phyloP scores from a whole-genome alignment of 495 filamentous ascomycete genomes.

The Margaritispora aquatica region DNA sequence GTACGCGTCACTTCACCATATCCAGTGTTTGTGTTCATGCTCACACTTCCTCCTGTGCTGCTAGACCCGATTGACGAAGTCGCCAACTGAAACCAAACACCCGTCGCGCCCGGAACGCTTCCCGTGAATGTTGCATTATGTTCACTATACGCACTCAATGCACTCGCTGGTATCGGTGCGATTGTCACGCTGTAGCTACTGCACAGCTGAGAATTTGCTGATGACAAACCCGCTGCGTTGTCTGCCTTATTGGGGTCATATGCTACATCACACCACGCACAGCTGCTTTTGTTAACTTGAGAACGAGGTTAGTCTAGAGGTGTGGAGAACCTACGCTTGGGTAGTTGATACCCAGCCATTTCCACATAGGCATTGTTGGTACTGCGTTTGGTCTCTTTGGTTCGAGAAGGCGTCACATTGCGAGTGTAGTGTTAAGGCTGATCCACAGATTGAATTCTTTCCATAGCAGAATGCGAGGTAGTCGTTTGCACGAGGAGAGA shows the following conservation, averaged over 20 bases:
- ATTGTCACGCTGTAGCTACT: conserved; percentile 2
- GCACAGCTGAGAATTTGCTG: not conserved
- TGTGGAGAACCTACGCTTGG: not conserved
- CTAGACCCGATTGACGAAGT: not conserved
- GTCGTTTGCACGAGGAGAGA: not conserved
- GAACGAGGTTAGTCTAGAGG: not conserved
- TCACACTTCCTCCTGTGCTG: not conserved
- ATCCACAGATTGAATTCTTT: not conserved
- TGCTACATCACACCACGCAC: conserved; percentile 1
- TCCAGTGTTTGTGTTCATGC: not conserved
- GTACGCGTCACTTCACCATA: not conserved
- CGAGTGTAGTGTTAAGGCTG: not conserved
- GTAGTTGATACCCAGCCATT: conserved; percentile 4
- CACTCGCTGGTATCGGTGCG: conserved; percentile 3
- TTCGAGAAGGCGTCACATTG: not conserved
- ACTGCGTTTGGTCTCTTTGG: conserved; percentile 1
- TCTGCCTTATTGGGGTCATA: not conserved
- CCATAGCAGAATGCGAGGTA: not conserved
- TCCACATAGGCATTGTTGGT: not conserved
- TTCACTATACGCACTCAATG: not conserved
- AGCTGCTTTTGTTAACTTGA: not conserved
- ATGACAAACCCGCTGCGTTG: not conserved
- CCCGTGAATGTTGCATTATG: conserved; percentile 5
- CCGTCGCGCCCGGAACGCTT: not conserved
- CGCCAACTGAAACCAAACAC: not conserved